Percentiles rank a stretch among this genome's conserved stretches.
These are phyloP conservation scores for Talaromyces proteolyticus DNA, from an alignment of 495 filamentous ascomycete species.

Conservation along the genomic window DNA sequence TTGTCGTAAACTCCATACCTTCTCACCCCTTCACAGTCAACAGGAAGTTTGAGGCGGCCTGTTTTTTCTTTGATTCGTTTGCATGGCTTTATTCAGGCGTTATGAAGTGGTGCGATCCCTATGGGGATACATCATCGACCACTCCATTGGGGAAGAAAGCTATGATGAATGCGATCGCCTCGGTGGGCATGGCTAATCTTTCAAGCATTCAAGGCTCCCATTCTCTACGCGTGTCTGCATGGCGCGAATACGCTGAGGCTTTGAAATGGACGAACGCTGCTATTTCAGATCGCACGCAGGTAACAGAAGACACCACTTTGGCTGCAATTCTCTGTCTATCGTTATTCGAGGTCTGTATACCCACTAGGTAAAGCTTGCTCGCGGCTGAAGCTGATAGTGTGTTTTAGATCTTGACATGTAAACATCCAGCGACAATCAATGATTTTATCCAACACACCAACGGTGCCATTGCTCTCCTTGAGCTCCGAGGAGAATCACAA, in stretches of 20 bases:
- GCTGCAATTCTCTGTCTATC: conserved; percentile 54
- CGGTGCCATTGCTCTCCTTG: conserved; percentile 50
- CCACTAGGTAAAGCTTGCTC: too few species aligned
- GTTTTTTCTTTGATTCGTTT: background rate
- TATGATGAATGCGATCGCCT: conserved; percentile 35
- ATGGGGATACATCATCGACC: background rate
- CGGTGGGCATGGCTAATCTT: conserved; percentile 45
- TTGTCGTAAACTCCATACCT: background rate
- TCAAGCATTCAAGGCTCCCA: conserved; percentile 29
- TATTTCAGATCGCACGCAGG: conserved; percentile 44
- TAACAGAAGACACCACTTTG: conserved; percentile 54
- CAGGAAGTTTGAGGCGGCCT: background rate
- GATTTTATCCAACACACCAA: conserved; percentile 37
- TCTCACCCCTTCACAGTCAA: background rate
- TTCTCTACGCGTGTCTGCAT: conserved; percentile 30
- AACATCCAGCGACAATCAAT: background rate
- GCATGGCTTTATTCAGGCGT: background rate
- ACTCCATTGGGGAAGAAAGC: conserved; percentile 10
- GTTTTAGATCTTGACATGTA: conserved; percentile 1
- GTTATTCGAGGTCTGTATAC: conserved; percentile 36
- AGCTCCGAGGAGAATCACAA: conserved; percentile 49
- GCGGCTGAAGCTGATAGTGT: background rate
- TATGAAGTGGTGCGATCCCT: background rate
- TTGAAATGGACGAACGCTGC: conserved; percentile 46
- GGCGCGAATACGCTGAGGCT: conserved; percentile 42